These are phyloP conservation scores for Colletotrichum tamarilloi DNA, from an alignment of 2,329 filamentous ascomycete genomes.

Conservation along the genomic window DNA sequence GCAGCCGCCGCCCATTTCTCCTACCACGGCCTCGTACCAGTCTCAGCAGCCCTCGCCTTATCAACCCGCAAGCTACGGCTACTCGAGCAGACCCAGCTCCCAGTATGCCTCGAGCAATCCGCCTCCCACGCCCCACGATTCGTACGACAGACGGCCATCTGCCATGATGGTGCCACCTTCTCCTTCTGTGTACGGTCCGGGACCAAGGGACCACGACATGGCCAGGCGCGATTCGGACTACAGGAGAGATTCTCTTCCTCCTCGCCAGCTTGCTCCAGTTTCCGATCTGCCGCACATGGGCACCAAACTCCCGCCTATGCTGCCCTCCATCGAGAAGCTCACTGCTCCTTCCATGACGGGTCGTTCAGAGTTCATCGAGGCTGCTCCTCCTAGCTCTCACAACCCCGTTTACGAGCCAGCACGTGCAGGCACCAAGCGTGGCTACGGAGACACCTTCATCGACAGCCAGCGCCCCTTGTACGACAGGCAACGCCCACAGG, in stretches of 20 bases:
- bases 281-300: constrained; percentile 46
- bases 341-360: not conserved
- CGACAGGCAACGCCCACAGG: constrained; percentile 51
- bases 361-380: constrained; percentile 28
- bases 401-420: constrained; percentile 1
- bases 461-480: constrained; percentile 43
- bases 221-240: constrained; percentile 22
- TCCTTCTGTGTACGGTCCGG: constrained; percentile 43
- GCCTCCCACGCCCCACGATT: constrained; percentile 45
- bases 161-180: constrained; percentile 53
- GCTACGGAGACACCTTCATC: constrained; percentile 30
- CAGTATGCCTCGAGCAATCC: constrained; percentile 44
- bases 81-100: constrained; percentile 43
- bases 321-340: constrained; percentile 15
- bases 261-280: constrained; percentile 42
- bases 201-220: constrained; percentile 10
- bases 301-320: constrained; percentile 8
- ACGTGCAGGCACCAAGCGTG: constrained; percentile 35
- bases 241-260: constrained; percentile 41
- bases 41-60: constrained; percentile 54
- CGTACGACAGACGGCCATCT: constrained; percentile 52
- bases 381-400: constrained; percentile 8
- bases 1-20: constrained; percentile 47
- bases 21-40: constrained; percentile 46
- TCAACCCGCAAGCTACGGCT: constrained; percentile 52